Base-by-base conservation (phyloP, 1,284 basidiomycete species). In the Melanopsichium pennsylvanicum region DNA sequence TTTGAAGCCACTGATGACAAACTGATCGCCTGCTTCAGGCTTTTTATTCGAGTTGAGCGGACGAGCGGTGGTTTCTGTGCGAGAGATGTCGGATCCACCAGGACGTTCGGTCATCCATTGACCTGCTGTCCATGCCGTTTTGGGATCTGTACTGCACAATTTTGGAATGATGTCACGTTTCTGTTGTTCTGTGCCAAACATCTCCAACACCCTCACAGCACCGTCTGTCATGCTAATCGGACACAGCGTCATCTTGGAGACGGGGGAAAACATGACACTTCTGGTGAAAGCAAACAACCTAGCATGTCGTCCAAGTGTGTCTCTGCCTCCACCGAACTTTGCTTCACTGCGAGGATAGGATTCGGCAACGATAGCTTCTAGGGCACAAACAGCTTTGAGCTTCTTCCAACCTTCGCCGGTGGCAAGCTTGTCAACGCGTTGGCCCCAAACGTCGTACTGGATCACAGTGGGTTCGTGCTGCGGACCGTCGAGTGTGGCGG, bases 71-170 rank as follows among this genome's bases (percentile, higher is more conserved):
- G 89, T 92, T 80, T 92, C 90, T 3, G 88, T 89, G 46, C 86
- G 85, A 2, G 87, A 88, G 10, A 92, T 86, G 70, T 91, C 90
- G 1, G 88, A 90, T 1, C 90, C 90, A 35, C 90, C 90, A 5
- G 88, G 85, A 19, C 88, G 86, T 86, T 90, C 71, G 39, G 31
- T 70, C 42, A 75, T 75, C 71, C 89, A 91, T 82, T 91, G 90
- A 0, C 90, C 90, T 9, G 89, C 86, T 0, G 88, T 89, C 74
- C 87, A 91, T 0, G 88, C 88, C 22, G 81, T 61, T 0, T 82
- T 72, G 1, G 89, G 86, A 76, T 91, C 86, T 5, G 87, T 87
- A 68, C 88, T 89, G 41, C 33, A 33, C n/a, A 51, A 44, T 16
- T 86, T 84, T 18, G 88, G 84, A 5, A 88, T 78, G 9, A 89